phyloP scores from a whole-genome alignment of 352 stramenopile genomes.

The Phytophthora colocasiae region DNA sequence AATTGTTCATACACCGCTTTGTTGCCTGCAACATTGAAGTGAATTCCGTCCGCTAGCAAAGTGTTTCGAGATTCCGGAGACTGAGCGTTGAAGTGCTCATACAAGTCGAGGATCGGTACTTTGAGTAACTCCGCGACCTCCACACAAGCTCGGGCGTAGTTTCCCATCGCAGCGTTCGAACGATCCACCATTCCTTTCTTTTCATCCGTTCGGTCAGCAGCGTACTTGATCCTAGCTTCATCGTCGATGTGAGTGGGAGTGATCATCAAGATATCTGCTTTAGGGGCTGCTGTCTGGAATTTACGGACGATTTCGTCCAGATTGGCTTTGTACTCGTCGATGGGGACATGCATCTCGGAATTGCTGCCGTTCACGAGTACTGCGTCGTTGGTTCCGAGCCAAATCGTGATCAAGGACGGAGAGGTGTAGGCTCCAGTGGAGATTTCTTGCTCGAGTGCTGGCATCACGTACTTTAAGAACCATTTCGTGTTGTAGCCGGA shows the following conservation, averaged over 20 bases:
- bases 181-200: slow-evolving; percentile 18
- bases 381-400: slow-evolving; percentile 64
- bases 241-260: slow-evolving; percentile 50
- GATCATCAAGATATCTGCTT: slow-evolving; percentile 46
- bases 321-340: slow-evolving; percentile 52
- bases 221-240: slow-evolving; percentile 9
- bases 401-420: slow-evolving; percentile 53
- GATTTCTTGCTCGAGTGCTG: slow-evolving; percentile 42
- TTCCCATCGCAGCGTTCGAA: slow-evolving; percentile 12
- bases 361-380: slow-evolving; percentile 33
- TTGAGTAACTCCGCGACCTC: slow-evolving; percentile 26
- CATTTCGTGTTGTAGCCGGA: slow-evolving; percentile 53
- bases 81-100: slow-evolving; percentile 50
- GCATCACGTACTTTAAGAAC: slow-evolving; percentile 46
- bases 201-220: slow-evolving; percentile 11
- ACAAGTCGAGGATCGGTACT: slow-evolving; percentile 43
- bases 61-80: slow-evolving; percentile 24
- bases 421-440: slow-evolving; percentile 5
- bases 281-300: slow-evolving; percentile 12
- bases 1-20: slow-evolving; percentile 35
- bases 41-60: slow-evolving; percentile 52
- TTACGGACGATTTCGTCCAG: slow-evolving; percentile 31
- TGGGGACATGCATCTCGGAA: slow-evolving; percentile 41
- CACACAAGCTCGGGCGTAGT: slow-evolving; percentile 49
- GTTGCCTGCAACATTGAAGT: slow-evolving; percentile 52